A percentile compares a stretch with the other conserved stretches of the same genome.
Evolutionary conservation across 129 eudicot genomes (phyloP).

Genomic region (Ambrosia trifida): DNA sequence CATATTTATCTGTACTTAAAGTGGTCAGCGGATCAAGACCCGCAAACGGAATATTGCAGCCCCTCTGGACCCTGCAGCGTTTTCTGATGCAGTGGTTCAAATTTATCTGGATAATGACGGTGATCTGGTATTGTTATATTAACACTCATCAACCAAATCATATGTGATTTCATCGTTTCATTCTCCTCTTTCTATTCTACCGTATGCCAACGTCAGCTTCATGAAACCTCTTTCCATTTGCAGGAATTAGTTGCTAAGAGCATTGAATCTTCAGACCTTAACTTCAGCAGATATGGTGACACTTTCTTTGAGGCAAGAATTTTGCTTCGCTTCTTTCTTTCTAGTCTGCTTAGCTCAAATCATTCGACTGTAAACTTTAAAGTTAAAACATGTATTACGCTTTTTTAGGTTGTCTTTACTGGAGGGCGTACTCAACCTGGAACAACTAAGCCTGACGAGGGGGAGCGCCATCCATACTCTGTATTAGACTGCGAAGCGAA

Average conservation of each 20-base stretch:
- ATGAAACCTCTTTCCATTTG: conserved; percentile 3
- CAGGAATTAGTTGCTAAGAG: conserved; percentile 97
- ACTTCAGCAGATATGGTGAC: conserved; percentile 98
- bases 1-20: conserved; percentile 32
- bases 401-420: conserved; percentile 75
- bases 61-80: conserved; percentile 99
- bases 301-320: conserved; percentile 88
- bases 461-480: conserved; percentile 86
- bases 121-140: conserved; percentile 71
- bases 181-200: neutral
- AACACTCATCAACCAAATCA: neutral
- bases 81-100: conserved; percentile 99
- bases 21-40: conserved; percentile 99
- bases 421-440: conserved; percentile 99
- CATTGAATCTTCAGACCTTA: conserved; percentile 88
- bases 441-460: conserved; percentile 93
- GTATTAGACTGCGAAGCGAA: conserved; percentile 74
- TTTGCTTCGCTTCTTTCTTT: neutral
- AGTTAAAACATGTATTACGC: neutral
- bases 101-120: conserved; percentile 99
- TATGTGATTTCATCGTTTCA: neutral
- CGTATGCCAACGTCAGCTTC: neutral
- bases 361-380: neutral
- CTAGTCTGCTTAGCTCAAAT: neutral
- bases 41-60: conserved; percentile 99